Conservation (phyloP, 208 protist genomes). For the Trypanosoma lewisi region DNA sequence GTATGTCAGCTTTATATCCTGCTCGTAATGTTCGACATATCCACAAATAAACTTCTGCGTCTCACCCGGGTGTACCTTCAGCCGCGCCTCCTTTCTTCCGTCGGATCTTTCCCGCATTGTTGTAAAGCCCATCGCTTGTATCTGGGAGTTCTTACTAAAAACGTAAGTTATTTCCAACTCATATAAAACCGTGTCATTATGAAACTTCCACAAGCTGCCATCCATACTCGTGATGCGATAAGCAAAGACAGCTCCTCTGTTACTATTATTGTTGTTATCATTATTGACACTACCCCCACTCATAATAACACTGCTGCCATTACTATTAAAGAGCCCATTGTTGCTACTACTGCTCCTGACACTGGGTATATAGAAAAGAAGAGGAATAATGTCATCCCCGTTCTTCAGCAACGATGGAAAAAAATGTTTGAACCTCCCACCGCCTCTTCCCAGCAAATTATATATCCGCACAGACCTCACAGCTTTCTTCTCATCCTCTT, state of each 20-base stretch:
- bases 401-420: slow-evolving; percentile 1
- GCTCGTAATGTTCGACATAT: background rate
- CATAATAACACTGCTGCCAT: too few species aligned
- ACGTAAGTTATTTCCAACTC: slow-evolving; percentile 14
- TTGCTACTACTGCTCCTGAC: too few species aligned
- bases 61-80: slow-evolving; percentile 9
- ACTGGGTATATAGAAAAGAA: too few species aligned
- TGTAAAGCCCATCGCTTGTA: background rate
- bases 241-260: background rate
- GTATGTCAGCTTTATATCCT: slow-evolving; percentile 1
- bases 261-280: too few species aligned
- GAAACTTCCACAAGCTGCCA: slow-evolving; percentile 11
- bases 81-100: background rate
- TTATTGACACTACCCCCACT: background rate
- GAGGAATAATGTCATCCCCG: slow-evolving; percentile 10
- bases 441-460: slow-evolving; percentile 12
- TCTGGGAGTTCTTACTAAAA: background rate
- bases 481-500: background rate
- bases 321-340: too few species aligned
- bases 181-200: slow-evolving; percentile 27
- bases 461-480: background rate
- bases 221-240: slow-evolving; percentile 10
- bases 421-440: slow-evolving; percentile 13
- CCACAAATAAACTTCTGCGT: slow-evolving; percentile 14
- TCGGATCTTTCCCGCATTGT: slow-evolving; percentile 5